Conservation (phyloP, 2,329 filamentous ascomycete genomes). For the Alternaria gansuensis region DNA sequence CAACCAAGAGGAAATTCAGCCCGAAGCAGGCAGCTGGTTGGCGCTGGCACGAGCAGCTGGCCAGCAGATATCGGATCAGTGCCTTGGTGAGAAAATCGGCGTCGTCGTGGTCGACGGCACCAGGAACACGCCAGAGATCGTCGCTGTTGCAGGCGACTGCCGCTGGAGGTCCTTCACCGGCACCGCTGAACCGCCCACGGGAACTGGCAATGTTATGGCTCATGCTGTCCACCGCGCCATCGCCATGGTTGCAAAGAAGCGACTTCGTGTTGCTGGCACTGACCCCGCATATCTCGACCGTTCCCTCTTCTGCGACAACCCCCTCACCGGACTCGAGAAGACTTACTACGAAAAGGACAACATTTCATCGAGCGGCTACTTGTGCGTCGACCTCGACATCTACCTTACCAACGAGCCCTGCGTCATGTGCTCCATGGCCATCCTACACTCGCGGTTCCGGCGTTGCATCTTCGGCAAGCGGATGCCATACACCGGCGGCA, state of each 20-base stretch:
- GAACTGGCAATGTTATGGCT: constrained; percentile 76
- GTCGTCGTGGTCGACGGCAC: constrained; percentile 75
- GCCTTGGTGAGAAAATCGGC: constrained; percentile 74
- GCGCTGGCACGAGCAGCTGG: constrained; percentile 72
- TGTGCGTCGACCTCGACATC: constrained; percentile 91
- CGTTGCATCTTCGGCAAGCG: constrained; percentile 81
- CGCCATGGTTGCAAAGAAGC: constrained; percentile 76
- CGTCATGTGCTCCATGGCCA: constrained; percentile 95
- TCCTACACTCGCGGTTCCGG: constrained; percentile 91
- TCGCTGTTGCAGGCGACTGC: constrained; percentile 79
- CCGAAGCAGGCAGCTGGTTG: constrained; percentile 72
- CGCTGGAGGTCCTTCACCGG: constrained; percentile 65
- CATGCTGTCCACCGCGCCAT: constrained; percentile 82
- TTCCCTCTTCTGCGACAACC: constrained; percentile 71
- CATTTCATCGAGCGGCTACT: constrained; percentile 80
- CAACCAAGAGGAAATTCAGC: constrained; percentile 72
- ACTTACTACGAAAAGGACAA: constrained; percentile 67
- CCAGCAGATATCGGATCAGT: constrained; percentile 63
- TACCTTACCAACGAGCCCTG: constrained; percentile 97
- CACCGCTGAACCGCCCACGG: constrained; percentile 36
- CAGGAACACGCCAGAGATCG: constrained; percentile 60
- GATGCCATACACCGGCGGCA: constrained; percentile 81
- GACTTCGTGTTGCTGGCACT: constrained; percentile 52
- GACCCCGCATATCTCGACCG: constrained; percentile 40
- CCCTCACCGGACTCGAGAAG: constrained; percentile 73